A percentile compares a stretch with the other conserved stretches of the same genome.
phyloP scores from a whole-genome alignment of 2,329 filamentous ascomycete species.

The Pseudogymnoascus sp. region DNA sequence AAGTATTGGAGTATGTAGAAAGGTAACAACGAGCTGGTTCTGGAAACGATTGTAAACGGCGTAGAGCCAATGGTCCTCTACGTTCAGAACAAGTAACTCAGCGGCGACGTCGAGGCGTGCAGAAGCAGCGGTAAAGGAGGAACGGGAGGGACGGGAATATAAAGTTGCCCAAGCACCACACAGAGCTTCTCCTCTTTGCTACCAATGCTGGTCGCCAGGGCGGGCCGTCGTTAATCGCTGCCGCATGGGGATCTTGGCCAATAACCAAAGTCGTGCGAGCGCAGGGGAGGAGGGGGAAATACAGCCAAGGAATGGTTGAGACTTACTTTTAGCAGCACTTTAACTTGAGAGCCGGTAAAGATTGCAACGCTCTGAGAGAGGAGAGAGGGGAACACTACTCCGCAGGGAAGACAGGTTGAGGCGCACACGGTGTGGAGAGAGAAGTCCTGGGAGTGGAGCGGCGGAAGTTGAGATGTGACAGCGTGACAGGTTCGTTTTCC shows the following conservation, averaged over 20 bases:
- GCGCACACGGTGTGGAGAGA: not conserved
- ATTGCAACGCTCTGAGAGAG: not conserved
- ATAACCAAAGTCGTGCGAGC: not conserved
- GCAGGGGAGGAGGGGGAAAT: not conserved
- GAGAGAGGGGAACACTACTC: not conserved
- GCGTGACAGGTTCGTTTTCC: not conserved
- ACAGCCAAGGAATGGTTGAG: not conserved
- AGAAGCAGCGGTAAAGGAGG: not conserved
- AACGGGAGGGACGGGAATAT: not conserved
- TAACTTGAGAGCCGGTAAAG: not conserved
- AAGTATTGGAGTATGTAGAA: not conserved
- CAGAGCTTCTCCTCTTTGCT: not conserved
- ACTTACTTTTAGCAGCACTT: not conserved
- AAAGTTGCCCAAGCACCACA: not conserved
- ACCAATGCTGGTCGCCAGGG: not conserved
- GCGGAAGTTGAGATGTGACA: not conserved
- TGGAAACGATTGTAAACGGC: slow-evolving; percentile 2
- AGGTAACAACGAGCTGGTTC: not conserved
- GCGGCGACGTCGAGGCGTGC: slow-evolving; percentile 1
- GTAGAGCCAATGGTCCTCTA: not conserved
- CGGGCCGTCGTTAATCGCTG: slow-evolving; percentile 1
- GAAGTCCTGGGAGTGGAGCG: not conserved
- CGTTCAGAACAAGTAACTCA: not conserved
- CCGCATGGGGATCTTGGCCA: not conserved
- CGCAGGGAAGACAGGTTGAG: not conserved